Base-by-base conservation (phyloP, 2,329 filamentous ascomycete genomes). In the Claviceps capensis region DNA sequence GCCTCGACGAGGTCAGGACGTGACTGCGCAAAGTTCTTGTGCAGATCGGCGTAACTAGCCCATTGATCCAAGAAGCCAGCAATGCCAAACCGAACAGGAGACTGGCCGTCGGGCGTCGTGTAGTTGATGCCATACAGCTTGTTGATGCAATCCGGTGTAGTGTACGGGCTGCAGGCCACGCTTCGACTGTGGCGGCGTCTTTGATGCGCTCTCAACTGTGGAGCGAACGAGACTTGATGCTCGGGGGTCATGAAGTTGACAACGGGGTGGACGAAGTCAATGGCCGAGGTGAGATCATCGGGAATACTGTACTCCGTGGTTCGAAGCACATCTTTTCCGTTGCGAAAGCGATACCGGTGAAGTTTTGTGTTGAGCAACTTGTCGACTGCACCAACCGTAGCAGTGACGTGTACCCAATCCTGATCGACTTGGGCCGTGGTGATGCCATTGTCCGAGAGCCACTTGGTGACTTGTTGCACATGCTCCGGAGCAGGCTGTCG, bases 31-130 rank as follows among this genome's bases (percentile, higher is more conserved):
- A 73, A 62, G 53, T 74, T 77, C 2, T 59, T 50, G 14, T 61
- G 50, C 6, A 71, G 63, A 56, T 77, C 74, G 4, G 61, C 52
- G 53, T 72, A 66, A 56, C 70, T 72, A 58, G 70, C 67, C 56
- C 70, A 72, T 56, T 77, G 62, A 17, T 74, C 72, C 0, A 77
- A 67, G 59, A 77, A 77, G 7, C 75, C 74, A 1, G 72, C 72
- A 22, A 77, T 63, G 30, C 69, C 74, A 47, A 75, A 62, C 0
- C 69, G 67, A 7, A 69, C 67, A 0, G 62, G 60, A 1, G 71
- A 70, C 3, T 48, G 60, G 17, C 56, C 55, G 23, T 63, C 56
- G 4, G 54, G 59, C 6, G 57, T 57, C n/a, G 58, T 56, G 54
- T 69, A 69, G 41, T 62, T 65, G 55, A 76, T 68, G 55, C 72